phyloP scores from a whole-genome alignment of 2,329 filamentous ascomycete species.

The Stagonosporopsis cucurbitacearum region DNA sequence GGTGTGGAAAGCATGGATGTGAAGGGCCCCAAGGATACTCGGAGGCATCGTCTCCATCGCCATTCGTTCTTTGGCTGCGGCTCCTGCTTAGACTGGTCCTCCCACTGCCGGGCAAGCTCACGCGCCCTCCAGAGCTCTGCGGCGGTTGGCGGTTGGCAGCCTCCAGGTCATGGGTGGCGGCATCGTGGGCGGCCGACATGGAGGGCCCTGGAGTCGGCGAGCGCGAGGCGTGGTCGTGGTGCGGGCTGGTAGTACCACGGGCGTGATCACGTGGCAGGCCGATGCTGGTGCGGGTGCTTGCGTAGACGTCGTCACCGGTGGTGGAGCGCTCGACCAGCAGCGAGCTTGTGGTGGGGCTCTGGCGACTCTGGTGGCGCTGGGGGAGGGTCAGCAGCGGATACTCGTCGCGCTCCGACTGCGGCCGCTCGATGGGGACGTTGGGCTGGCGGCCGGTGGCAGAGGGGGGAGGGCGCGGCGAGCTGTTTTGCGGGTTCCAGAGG shows the following conservation, averaged over 20 bases:
- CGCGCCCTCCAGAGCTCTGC: slow-evolving; percentile 22
- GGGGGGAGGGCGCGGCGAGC: slow-evolving; percentile 53
- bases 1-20: slow-evolving; percentile 92
- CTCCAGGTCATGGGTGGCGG: slow-evolving; percentile 34
- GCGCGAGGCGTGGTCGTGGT: slow-evolving; percentile 25
- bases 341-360: slow-evolving; percentile 50
- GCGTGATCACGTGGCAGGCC: slow-evolving; percentile 53
- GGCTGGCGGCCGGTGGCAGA: slow-evolving; percentile 35
- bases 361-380: slow-evolving; percentile 60
- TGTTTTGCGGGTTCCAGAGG: slow-evolving; percentile 68
- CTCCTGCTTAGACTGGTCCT: slow-evolving; percentile 39
- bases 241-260: slow-evolving; percentile 32
- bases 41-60: slow-evolving; percentile 48
- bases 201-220: slow-evolving; percentile 33
- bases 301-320: slow-evolving; percentile 48
- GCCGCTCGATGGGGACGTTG: slow-evolving; percentile 52
- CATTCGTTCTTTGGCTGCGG: slow-evolving; percentile 56
- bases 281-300: slow-evolving; percentile 59
- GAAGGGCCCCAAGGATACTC: slow-evolving; percentile 89
- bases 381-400: slow-evolving; percentile 64
- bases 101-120: slow-evolving; percentile 38
- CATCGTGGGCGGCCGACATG: slow-evolving; percentile 36
- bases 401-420: slow-evolving; percentile 53
- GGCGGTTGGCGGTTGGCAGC: slow-evolving; percentile 20
- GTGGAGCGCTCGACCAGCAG: slow-evolving; percentile 49